Percentiles rank a stretch among this genome's conserved stretches.
phyloP scores from a whole-genome alignment of 306 rosid species.

The Prunus mira region DNA sequence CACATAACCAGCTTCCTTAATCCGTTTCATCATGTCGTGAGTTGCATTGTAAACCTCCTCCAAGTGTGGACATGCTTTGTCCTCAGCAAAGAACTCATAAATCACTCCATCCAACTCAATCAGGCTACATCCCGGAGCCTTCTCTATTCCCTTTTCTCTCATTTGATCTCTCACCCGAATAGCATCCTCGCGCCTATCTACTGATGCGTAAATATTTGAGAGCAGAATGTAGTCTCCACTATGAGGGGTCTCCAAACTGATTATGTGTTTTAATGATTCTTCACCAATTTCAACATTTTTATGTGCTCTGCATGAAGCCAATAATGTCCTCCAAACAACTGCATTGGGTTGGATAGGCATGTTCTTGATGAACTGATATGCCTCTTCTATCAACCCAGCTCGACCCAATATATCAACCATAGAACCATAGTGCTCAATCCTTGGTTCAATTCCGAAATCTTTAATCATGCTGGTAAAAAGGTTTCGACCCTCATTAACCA shows the following conservation, averaged over 20 bases:
- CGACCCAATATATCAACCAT: constrained; percentile 71
- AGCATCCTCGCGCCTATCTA: constrained; percentile 49
- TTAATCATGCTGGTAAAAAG: constrained; percentile 46
- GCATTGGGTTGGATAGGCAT: constrained; percentile 56
- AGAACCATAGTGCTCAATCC: constrained; percentile 64
- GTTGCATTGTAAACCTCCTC: constrained; percentile 48
- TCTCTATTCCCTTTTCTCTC: constrained; percentile 44
- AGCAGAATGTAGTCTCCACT: constrained; percentile 64
- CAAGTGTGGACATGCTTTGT: constrained; percentile 39
- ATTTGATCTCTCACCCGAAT: constrained; percentile 44
- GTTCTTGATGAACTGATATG: constrained; percentile 44
- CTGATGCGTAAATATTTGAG: constrained; percentile 49
- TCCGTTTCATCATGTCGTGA: constrained; percentile 49
- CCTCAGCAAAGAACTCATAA: constrained; percentile 59
- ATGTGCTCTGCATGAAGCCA: constrained; percentile 58
- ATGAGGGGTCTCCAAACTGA: constrained; percentile 45
- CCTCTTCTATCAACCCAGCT: constrained; percentile 54
- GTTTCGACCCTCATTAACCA: constrained; percentile 50
- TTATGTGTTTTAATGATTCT: constrained; percentile 44
- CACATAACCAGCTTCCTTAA: constrained; percentile 46
- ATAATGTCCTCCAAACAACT: constrained; percentile 58
- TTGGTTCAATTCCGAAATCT: constrained; percentile 46
- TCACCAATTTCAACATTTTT: constrained; percentile 48
- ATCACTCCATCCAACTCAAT: constrained; percentile 53
- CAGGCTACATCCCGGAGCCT: constrained; percentile 60